Conservation (phyloP, 2,329 filamentous ascomycete genomes). For the Corynespora cassiicola region DNA sequence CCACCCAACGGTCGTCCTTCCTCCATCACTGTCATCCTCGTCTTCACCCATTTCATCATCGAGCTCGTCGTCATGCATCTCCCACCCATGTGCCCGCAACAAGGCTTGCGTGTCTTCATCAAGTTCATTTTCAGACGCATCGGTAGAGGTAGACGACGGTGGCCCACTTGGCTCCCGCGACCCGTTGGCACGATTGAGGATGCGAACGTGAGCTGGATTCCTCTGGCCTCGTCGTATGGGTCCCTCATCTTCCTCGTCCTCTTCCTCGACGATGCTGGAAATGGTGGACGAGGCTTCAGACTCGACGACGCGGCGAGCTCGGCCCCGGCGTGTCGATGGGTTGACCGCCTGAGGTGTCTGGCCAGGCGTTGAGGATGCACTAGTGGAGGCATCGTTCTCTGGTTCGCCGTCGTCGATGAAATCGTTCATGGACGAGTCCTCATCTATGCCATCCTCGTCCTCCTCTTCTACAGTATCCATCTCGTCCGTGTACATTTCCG, state of each 20-base stretch:
- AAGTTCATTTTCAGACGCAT: constrained; percentile 43
- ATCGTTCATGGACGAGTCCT: constrained; percentile 50
- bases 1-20: constrained; percentile 53
- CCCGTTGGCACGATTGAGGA: constrained; percentile 43
- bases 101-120: constrained; percentile 47
- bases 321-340: constrained; percentile 28
- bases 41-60: constrained; percentile 47
- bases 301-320: constrained; percentile 45
- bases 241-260: constrained; percentile 45
- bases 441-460: constrained; percentile 47
- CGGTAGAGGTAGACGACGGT: constrained; percentile 42
- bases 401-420: constrained; percentile 48
- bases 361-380: constrained; percentile 36
- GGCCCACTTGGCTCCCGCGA: constrained; percentile 35
- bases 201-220: constrained; percentile 34
- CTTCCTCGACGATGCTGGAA: constrained; percentile 40
- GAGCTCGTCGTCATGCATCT: constrained; percentile 41
- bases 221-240: constrained; percentile 42
- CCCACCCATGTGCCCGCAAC: constrained; percentile 44
- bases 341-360: constrained; percentile 36
- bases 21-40: constrained; percentile 50
- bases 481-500: constrained; percentile 48
- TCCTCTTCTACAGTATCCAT: constrained; percentile 52
- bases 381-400: constrained; percentile 27
- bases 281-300: constrained; percentile 47